A percentile compares a stretch with the other conserved stretches of the same genome.
Conservation (phyloP, 1,284 basidiomycete species). For the Trichosporon asahii region DNA sequence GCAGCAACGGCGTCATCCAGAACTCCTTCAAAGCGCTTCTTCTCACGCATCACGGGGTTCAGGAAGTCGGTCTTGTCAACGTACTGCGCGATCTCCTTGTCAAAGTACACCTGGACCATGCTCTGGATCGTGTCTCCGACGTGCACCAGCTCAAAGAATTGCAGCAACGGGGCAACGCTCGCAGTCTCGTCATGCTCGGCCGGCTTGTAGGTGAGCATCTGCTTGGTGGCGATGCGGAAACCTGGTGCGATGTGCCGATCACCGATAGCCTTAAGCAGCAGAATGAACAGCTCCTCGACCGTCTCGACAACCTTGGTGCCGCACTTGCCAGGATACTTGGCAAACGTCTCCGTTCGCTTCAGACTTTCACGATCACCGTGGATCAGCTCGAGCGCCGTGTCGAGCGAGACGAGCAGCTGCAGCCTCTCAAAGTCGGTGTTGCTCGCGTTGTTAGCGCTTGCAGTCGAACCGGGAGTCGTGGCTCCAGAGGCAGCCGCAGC, state of each 20-base stretch:
- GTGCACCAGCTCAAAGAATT: constrained; percentile 97
- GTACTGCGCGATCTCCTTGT: constrained; percentile 84
- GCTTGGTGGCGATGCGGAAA: constrained; percentile 75
- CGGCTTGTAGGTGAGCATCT: constrained; percentile 83
- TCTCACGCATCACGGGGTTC: constrained; percentile 88
- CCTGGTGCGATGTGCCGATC: constrained; percentile 81
- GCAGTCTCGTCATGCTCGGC: constrained; percentile 72
- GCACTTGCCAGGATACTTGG: constrained; percentile 75
- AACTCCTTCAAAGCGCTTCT: constrained; percentile 88
- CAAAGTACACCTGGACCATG: constrained; percentile 97
- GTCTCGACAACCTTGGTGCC: constrained; percentile 78
- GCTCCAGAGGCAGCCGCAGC: constrained; percentile 7
- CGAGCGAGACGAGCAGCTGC: constrained; percentile 84
- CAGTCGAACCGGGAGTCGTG: constrained; percentile 11
- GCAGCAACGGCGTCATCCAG: constrained; percentile 90
- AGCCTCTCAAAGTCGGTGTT: constrained; percentile 59
- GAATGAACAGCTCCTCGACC: constrained; percentile 86
- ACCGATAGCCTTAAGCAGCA: constrained; percentile 72
- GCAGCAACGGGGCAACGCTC: constrained; percentile 82
- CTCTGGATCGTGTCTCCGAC: constrained; percentile 95
- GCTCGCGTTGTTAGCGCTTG: constrained; percentile 14
- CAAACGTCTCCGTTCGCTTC: constrained; percentile 87
- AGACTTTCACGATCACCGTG: constrained; percentile 85
- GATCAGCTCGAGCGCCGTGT: constrained; percentile 85
- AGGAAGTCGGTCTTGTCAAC: constrained; percentile 91